A percentile compares a stretch with the other conserved stretches of the same genome.
phyloP scores from a whole-genome alignment of 106 monocot species.

The Dendrobium huoshanense region DNA sequence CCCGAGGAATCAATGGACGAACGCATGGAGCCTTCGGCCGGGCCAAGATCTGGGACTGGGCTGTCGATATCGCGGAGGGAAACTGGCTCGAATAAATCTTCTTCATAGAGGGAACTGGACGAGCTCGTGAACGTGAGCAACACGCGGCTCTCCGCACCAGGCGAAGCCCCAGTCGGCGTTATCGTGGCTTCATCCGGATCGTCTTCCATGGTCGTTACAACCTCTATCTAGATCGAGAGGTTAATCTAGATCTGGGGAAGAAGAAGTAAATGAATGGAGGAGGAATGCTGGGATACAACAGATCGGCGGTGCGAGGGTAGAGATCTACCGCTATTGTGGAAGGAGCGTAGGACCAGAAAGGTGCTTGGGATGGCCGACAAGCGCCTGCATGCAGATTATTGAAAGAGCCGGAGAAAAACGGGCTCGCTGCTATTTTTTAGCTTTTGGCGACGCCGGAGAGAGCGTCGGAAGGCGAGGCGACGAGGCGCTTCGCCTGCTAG shows the following conservation, averaged over 20 bases:
- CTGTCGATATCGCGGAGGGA: constrained; percentile 49
- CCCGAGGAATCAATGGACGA: constrained; percentile 22
- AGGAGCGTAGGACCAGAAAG: neutral
- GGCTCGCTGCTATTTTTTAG: constrained; percentile 21
- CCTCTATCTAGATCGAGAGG: neutral
- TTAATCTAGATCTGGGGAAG: neutral
- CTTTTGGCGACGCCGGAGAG: neutral
- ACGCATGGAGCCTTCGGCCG: constrained; percentile 9
- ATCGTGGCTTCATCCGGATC: constrained; percentile 10
- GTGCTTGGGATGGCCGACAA: neutral
- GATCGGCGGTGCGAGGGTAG: neutral
- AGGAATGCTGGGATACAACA: neutral
- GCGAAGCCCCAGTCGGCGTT: constrained; percentile 3
- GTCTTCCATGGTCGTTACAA: constrained; percentile 26
- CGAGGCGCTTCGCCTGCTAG: neutral
- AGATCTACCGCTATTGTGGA: neutral
- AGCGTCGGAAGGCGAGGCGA: neutral
- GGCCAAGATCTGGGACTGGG: neutral
- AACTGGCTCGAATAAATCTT: constrained; percentile 75
- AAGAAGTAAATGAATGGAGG: neutral
- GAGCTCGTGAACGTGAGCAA: constrained; percentile 21
- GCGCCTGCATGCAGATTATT: no score
- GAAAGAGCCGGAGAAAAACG: neutral
- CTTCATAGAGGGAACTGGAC: constrained; percentile 35
- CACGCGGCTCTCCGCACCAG: constrained; percentile 15